phyloP scores from a whole-genome alignment of 768 basidiomycete species.

The Albatrellus ellisii region DNA sequence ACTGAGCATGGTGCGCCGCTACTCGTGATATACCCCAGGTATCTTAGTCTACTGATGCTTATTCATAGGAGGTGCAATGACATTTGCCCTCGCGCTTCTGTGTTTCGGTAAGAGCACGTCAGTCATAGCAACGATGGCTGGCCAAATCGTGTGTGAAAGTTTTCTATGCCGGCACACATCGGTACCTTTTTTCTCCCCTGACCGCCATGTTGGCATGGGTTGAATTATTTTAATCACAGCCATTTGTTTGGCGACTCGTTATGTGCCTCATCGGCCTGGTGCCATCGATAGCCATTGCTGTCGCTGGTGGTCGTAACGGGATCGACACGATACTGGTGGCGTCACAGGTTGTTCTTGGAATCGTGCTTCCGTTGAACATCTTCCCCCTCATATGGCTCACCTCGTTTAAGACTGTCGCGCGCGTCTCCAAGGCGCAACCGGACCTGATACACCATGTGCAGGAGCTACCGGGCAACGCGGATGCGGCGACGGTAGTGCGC shows the following conservation, averaged over 20 bases:
- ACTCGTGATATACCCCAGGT: conserved; percentile 1
- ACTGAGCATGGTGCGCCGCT: conserved; percentile 43
- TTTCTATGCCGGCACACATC: conserved; percentile 81
- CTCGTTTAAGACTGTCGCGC: conserved; percentile 54
- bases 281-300: conserved; percentile 70
- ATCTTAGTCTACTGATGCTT: conserved; percentile 1
- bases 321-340: conserved; percentile 71
- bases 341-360: conserved; percentile 72
- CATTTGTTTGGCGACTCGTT: conserved; percentile 59
- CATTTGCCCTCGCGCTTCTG: no score
- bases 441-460: background rate
- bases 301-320: conserved; percentile 54
- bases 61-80: no score
- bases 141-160: conserved; percentile 84
- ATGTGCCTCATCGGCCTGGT: conserved; percentile 76
- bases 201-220: conserved; percentile 15
- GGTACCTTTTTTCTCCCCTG: conserved; percentile 22
- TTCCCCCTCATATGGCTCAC: conserved; percentile 72
- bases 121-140: conserved; percentile 80
- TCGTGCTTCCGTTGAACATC: conserved; percentile 78
- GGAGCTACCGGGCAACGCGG: background rate
- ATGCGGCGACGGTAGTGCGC: background rate
- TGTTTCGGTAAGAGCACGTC: conserved; percentile 91
- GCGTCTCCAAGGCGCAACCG: conserved; percentile 22
- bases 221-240: conserved; percentile 28